These are phyloP conservation scores for Boletus sp. DNA, from an alignment of 1,284 basidiomycete species.

Conservation along the genomic window DNA sequence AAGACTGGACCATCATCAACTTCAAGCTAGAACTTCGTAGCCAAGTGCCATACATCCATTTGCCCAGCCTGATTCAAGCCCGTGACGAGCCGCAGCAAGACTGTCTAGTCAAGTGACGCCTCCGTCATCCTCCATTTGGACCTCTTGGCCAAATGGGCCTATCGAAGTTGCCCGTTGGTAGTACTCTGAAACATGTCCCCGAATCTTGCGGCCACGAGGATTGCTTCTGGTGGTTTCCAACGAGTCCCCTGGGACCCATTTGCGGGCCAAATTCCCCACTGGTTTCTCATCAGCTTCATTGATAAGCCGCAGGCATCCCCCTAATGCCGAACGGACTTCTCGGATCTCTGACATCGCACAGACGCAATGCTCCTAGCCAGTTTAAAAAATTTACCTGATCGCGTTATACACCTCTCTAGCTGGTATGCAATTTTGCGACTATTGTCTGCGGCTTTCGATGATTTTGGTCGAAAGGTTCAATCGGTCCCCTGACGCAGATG, in stretches of 20 bases:
- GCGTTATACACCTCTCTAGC: slow-evolving; percentile 28
- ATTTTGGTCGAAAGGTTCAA: slow-evolving; percentile 33
- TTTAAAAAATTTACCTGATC: slow-evolving; percentile 27
- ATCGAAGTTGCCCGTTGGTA: background rate
- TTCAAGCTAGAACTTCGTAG: no score
- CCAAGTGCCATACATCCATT: no score
- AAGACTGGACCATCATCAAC: no score
- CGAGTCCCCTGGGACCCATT: background rate
- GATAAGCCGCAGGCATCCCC: background rate
- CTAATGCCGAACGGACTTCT: background rate
- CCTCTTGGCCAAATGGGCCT: background rate
- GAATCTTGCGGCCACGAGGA: background rate
- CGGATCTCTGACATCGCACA: background rate
- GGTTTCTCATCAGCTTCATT: background rate
- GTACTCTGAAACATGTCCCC: background rate
- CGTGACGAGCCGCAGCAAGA: no score
- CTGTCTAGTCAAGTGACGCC: no score
- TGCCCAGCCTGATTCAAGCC: no score
- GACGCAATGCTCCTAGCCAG: slow-evolving; percentile 16
- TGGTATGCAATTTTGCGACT: slow-evolving; percentile 19
- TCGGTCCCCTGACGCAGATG: slow-evolving; percentile 47
- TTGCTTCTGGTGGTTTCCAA: no score
- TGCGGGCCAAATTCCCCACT: background rate
- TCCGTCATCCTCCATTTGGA: background rate
- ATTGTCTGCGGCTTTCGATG: background rate